Percentiles rank a stretch among this genome's conserved stretches.
Evolutionary conservation across 805 yeast species (phyloP).

Genomic region (Spathaspora hagerdaliae): DNA sequence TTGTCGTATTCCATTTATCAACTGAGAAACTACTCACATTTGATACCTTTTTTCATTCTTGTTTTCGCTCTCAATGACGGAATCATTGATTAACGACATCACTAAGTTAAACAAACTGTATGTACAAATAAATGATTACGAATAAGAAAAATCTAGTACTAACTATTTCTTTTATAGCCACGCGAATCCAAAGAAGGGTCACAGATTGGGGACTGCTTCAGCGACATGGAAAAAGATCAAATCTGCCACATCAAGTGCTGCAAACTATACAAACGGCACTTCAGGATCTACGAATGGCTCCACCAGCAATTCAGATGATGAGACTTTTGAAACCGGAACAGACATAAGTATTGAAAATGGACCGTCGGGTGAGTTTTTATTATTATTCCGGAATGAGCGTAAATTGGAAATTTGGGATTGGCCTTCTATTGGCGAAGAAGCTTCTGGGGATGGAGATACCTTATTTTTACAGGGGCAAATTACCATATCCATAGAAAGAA

Average conservation of each 20-base stretch:
- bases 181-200: constrained; percentile 31
- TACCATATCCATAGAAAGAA: neutral
- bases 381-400: constrained; percentile 16
- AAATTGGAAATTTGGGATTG: constrained; percentile 30
- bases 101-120: constrained; percentile 4
- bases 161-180: constrained; percentile 8
- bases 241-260: constrained; percentile 21
- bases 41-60: too few relatives aligned
- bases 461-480: constrained; percentile 16
- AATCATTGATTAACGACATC: constrained; percentile 1
- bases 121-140: neutral
- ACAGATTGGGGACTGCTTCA: constrained; percentile 35
- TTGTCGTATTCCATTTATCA: too few relatives aligned
- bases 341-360: constrained; percentile 21
- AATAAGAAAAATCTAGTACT: too few relatives aligned
- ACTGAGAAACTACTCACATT: too few relatives aligned
- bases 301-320: constrained; percentile 1
- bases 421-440: neutral
- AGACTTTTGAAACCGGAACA: neutral
- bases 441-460: constrained; percentile 21
- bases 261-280: neutral
- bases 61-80: neutral
- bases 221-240: constrained; percentile 42
- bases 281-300: neutral
- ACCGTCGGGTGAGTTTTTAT: constrained; percentile 28